Base-by-base conservation (phyloP, 169 alveolate genomes). In the Cryptosporidium ryanae region DNA sequence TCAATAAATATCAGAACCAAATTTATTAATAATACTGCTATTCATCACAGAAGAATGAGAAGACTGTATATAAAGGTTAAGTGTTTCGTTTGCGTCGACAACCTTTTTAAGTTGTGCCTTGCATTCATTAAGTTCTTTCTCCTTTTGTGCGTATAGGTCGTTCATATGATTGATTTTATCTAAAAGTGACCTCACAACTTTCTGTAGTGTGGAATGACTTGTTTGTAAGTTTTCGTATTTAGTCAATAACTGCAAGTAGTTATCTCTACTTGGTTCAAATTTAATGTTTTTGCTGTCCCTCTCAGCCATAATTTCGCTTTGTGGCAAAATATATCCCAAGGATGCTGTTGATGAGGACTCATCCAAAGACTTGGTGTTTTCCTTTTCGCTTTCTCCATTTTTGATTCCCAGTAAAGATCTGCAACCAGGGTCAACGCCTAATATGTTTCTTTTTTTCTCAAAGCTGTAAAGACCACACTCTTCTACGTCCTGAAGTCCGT, bases 31-130 rank as follows among this genome's bases (percentile, higher is more conserved):
- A 57, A 76, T 59, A 65, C 64, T 76, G 48, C 52, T 68, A 76
- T 52, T 76, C 87, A 76, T 76, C 29, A 76, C 18, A 12, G 87
- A 76, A 18, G 87, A 55, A 48, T 76, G 87, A 34, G 87, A 76
- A 1, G 87, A 76, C 64, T 76, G 87, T n/a, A 76, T 76, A 61
- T 76, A 76, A 34, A 76, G 23, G 59, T 76, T 76, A 64, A 76
- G 71, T 29, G 87, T 76, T 61, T 76, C 76, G 29, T 76, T 76
- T 0, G 87, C 87, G n/a, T 76, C 87, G 2, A 21, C 49, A 25
- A 76, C 27, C 64, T 55, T 76, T 76, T 61, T 76, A 27, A 76
- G 32, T 18, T 76, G 87, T 4, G 43, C 31, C 23, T 61, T 76
- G 27, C 54, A 76, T 52, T 76, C 87, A 25, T 65, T 43, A 2